phyloP scores from a whole-genome alignment of 306 rosid species.

The Leucaena leucocephala region DNA sequence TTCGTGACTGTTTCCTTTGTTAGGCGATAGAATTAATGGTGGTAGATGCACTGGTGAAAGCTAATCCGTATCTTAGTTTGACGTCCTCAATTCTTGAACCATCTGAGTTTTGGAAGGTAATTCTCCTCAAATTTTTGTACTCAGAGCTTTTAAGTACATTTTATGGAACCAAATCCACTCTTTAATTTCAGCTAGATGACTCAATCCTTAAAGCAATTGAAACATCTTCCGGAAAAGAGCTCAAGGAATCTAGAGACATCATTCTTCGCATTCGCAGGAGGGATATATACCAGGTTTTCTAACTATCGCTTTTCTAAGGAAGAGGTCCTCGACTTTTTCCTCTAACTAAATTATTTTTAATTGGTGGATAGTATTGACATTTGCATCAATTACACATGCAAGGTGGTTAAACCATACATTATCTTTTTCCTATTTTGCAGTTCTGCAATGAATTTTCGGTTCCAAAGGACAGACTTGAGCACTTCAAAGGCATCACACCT shows the following conservation, averaged over 20 bases:
- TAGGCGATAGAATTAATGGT: slow-evolving; percentile 93
- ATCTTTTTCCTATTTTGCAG: slow-evolving; percentile 48
- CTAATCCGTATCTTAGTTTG: slow-evolving; percentile 60
- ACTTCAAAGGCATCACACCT: slow-evolving; percentile 68
- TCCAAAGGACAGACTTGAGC: slow-evolving; percentile 72
- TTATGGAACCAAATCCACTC: slow-evolving; percentile 8
- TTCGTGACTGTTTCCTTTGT: slow-evolving; percentile 26
- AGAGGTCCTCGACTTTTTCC: neutral
- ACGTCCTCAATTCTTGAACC: slow-evolving; percentile 66
- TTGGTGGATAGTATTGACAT: slow-evolving; percentile 9
- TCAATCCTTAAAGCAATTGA: slow-evolving; percentile 66
- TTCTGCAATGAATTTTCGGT: slow-evolving; percentile 88
- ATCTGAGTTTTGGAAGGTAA: slow-evolving; percentile 87
- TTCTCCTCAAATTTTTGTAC: slow-evolving; percentile 22
- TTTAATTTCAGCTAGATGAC: slow-evolving; percentile 77
- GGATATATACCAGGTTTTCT: slow-evolving; percentile 74
- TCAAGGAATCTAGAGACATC: slow-evolving; percentile 74
- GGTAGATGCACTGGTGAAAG: slow-evolving; percentile 71
- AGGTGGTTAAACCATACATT: neutral
- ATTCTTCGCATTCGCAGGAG: slow-evolving; percentile 77
- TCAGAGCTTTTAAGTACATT: slow-evolving; percentile 30
- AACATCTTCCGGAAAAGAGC: slow-evolving; percentile 55
- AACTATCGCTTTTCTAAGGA: neutral
- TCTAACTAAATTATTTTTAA: neutral
- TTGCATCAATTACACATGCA: neutral